phyloP scores from a whole-genome alignment of 192 early-diverging fungal species.

The Geranomyces michiganensis region DNA sequence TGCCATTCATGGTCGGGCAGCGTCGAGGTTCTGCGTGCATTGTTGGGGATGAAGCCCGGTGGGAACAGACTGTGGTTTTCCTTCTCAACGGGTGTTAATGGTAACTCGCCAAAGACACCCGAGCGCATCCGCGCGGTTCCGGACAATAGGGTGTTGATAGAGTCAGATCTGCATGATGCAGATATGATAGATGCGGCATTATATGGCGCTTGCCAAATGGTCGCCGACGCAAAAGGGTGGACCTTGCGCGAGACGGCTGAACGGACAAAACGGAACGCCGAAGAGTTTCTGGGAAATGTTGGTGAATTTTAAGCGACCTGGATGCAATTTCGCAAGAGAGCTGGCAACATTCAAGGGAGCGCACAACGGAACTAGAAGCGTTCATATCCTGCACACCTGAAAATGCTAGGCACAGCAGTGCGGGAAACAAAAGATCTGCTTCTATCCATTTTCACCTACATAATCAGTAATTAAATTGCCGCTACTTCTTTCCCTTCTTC shows the following conservation, averaged over 20 bases:
- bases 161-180: constrained; percentile 76
- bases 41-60: constrained; percentile 46
- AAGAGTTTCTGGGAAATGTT: constrained; percentile 32
- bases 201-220: constrained; percentile 53
- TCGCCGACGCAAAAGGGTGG: constrained; percentile 67
- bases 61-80: constrained; percentile 68
- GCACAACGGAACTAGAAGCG: too few species aligned
- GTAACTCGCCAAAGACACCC: constrained; percentile 57
- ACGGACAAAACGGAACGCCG: constrained; percentile 55
- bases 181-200: constrained; percentile 56
- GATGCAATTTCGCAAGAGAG: background rate
- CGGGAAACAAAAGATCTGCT: too few species aligned
- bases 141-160: constrained; percentile 76
- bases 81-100: constrained; percentile 80
- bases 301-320: background rate
- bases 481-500: constrained; percentile 17
- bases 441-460: too few species aligned
- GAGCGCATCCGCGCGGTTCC: constrained; percentile 74
- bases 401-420: too few species aligned
- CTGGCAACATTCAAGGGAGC: background rate
- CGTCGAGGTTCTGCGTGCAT: constrained; percentile 63
- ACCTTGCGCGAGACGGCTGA: constrained; percentile 48
- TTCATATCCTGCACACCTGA: too few species aligned
- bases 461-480: background rate
- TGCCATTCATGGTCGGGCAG: constrained; percentile 87